A percentile compares a stretch with the other conserved stretches of the same genome.
These are phyloP conservation scores for Anthracocystis walkeri DNA, from an alignment of 1,284 basidiomycete species.

Conservation along the genomic window DNA sequence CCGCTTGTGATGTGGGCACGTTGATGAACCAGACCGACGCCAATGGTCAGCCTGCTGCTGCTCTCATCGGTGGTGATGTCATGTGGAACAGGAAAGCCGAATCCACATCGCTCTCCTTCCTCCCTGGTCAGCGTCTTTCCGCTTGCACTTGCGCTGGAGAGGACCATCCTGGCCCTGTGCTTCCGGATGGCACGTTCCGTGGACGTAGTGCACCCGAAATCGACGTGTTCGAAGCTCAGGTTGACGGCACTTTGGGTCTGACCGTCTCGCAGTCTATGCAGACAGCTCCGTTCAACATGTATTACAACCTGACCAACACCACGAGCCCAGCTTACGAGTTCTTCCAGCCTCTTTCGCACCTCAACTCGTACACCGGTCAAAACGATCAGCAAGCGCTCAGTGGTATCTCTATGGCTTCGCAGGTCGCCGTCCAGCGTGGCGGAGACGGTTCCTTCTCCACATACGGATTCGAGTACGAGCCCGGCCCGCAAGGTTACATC, in stretches of 20 bases:
- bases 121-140: conserved; percentile 81
- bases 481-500: conserved; percentile 76
- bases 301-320: conserved; percentile 61
- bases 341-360: conserved; percentile 37
- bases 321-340: conserved; percentile 60
- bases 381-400: conserved; percentile 78
- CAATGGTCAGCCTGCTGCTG: conserved; percentile 39
- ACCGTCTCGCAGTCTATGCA: conserved; percentile 85
- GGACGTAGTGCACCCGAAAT: conserved; percentile 79
- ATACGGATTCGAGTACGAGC: conserved; percentile 71
- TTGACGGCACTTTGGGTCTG: conserved; percentile 51
- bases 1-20: conserved; percentile 61
- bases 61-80: conserved; percentile 46
- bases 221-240: conserved; percentile 77
- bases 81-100: conserved; percentile 65
- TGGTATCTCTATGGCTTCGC: conserved; percentile 54
- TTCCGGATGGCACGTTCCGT: conserved; percentile 77
- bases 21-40: conserved; percentile 63
- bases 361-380: conserved; percentile 78
- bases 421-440: conserved; percentile 56
- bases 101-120: conserved; percentile 71
- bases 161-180: conserved; percentile 83
- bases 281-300: conserved; percentile 76
- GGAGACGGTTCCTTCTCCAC: conserved; percentile 47
- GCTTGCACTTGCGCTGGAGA: conserved; percentile 80